A percentile compares a stretch with the other conserved stretches of the same genome.
Evolutionary conservation across 1,284 basidiomycete species (phyloP).

Genomic region (Heterobasidion parviporum): DNA sequence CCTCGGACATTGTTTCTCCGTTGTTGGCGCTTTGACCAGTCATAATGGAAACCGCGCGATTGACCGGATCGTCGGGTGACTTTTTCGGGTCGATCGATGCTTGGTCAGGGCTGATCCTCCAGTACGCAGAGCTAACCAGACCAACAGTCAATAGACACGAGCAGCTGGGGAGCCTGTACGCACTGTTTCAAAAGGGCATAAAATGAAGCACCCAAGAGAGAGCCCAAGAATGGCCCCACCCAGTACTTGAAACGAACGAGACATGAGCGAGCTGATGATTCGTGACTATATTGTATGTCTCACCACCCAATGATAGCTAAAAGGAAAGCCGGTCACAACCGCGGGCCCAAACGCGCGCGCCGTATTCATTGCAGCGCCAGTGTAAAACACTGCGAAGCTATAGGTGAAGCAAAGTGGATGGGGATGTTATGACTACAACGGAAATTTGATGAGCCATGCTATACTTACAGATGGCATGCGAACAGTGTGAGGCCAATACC

Average conservation of each 20-base stretch:
- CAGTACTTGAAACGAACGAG: slow-evolving; percentile 35
- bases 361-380: slow-evolving; percentile 59
- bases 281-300: slow-evolving; percentile 12
- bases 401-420: background rate
- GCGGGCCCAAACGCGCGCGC: slow-evolving; percentile 73
- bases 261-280: background rate
- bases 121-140: slow-evolving; percentile 33
- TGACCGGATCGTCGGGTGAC: slow-evolving; percentile 30
- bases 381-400: slow-evolving; percentile 41
- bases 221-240: slow-evolving; percentile 55
- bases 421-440: background rate
- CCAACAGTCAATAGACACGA: background rate
- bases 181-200: slow-evolving; percentile 53
- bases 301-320: slow-evolving; percentile 54
- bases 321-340: slow-evolving; percentile 51
- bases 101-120: slow-evolving; percentile 45
- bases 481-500: slow-evolving; percentile 68
- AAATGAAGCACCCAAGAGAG: slow-evolving; percentile 47
- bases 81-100: slow-evolving; percentile 30
- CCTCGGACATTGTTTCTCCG: no score
- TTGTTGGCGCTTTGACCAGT: no score
- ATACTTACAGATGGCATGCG: slow-evolving; percentile 51
- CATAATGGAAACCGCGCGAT: background rate
- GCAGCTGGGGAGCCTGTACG: background rate
- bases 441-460: background rate